Conservation (phyloP, 129 eudicot genomes). For the Tagetes patula region DNA sequence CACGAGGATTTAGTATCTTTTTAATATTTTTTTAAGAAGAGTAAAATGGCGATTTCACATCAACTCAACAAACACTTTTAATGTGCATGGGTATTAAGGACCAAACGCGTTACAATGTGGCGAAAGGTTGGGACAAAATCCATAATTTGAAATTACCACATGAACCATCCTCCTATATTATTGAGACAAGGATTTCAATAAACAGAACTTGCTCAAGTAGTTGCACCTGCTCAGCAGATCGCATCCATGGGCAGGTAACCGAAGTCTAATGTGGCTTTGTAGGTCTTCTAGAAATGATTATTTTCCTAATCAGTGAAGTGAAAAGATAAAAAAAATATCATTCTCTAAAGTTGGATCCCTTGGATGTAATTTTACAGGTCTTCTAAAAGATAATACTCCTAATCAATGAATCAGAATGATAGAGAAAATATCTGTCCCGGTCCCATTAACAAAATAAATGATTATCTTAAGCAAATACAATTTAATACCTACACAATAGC, state of each 20-base stretch:
- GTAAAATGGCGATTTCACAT: not conserved
- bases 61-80: not conserved
- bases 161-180: not conserved
- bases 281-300: not conserved
- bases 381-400: not conserved
- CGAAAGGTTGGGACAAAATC: not conserved
- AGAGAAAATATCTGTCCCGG: conserved; percentile 1
- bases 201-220: conserved; percentile 1
- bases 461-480: conserved; percentile 5
- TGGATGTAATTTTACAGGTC: not conserved
- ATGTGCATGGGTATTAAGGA: not conserved
- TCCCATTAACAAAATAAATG: conserved; percentile 2
- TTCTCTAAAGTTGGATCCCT: not conserved
- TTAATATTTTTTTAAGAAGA: not conserved
- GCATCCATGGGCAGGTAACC: not conserved
- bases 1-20: not conserved
- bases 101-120: not conserved
- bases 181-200: not conserved
- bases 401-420: not conserved
- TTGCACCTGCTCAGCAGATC: not conserved
- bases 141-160: not conserved
- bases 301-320: not conserved
- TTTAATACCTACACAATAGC: not conserved
- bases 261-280: not conserved
- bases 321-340: not conserved